phyloP scores from a whole-genome alignment of 805 yeast genomes.

The Priceomyces castillae region DNA sequence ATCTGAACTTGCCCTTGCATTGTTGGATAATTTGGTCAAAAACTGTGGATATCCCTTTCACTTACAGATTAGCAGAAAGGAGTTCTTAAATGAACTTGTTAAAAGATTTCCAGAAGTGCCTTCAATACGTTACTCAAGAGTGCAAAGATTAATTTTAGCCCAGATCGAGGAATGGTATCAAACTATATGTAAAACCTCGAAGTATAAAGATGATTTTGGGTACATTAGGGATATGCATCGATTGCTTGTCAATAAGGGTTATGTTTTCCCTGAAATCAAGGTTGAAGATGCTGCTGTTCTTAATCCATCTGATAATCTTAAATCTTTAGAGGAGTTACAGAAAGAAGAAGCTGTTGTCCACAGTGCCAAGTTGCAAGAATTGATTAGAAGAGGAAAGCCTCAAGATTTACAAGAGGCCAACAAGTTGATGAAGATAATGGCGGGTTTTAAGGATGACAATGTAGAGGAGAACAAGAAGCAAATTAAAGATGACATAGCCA shows the following conservation, averaged over 20 bases:
- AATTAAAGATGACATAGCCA: slow-evolving; percentile 79
- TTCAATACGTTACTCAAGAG: slow-evolving; percentile 76
- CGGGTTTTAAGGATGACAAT: slow-evolving; percentile 90
- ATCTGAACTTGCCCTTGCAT: slow-evolving; percentile 75
- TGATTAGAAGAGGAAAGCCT: slow-evolving; percentile 93
- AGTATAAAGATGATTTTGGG: slow-evolving; percentile 88
- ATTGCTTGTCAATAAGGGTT: slow-evolving; percentile 83
- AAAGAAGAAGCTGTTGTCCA: slow-evolving; percentile 91
- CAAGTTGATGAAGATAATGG: slow-evolving; percentile 95
- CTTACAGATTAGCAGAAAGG: slow-evolving; percentile 90
- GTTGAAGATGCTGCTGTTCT: slow-evolving; percentile 90
- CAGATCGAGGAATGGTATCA: slow-evolving; percentile 97
- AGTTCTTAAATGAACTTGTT: slow-evolving; percentile 89
- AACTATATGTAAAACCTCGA: slow-evolving; percentile 85
- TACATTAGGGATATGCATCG: slow-evolving; percentile 96
- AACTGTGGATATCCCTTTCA: slow-evolving; percentile 98
- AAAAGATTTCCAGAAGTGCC: slow-evolving; percentile 94
- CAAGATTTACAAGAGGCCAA: slow-evolving; percentile 95
- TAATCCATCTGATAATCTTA: slow-evolving; percentile 82
- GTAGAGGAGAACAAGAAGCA: slow-evolving; percentile 70
- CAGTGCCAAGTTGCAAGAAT: slow-evolving; percentile 91
- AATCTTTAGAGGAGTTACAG: slow-evolving; percentile 86
- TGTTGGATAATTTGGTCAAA: slow-evolving; percentile 88
- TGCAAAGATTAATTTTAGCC: slow-evolving; percentile 81
- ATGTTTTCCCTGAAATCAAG: slow-evolving; percentile 87